Evolutionary conservation across 129 eudicot species (phyloP).

Genomic region (Calendula officinalis): DNA sequence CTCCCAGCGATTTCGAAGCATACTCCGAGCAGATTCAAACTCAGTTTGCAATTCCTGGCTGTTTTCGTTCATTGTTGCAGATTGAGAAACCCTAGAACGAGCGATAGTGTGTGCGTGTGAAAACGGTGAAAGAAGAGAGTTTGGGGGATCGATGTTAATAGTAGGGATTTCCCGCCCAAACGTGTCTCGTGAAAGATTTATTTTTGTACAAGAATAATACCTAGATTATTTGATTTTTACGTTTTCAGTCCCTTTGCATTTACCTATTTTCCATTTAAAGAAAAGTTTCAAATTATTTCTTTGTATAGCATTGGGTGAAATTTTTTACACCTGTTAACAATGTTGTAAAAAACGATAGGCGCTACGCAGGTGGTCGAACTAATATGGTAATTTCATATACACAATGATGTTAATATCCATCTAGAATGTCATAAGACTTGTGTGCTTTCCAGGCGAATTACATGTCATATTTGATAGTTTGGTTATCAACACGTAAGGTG

Average conservation of each 20-base stretch:
- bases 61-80: slow-evolving; percentile 28
- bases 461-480: too few species aligned
- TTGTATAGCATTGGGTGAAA: background rate
- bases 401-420: too few species aligned
- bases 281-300: slow-evolving; percentile 5
- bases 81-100: slow-evolving; percentile 26
- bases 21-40: slow-evolving; percentile 30
- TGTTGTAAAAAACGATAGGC: too few species aligned
- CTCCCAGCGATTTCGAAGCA: slow-evolving; percentile 88
- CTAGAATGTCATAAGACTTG: too few species aligned
- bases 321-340: background rate
- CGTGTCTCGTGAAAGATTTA: background rate
- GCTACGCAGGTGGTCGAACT: too few species aligned
- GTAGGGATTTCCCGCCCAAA: slow-evolving; percentile 41
- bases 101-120: slow-evolving; percentile 18
- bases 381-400: too few species aligned
- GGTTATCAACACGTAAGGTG: too few species aligned
- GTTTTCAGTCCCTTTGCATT: slow-evolving; percentile 6
- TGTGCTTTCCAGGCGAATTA: too few species aligned
- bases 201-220: background rate
- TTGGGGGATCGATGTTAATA: slow-evolving; percentile 26
- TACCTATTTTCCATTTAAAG: background rate
- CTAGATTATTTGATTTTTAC: background rate
- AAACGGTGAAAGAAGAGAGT: background rate
- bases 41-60: slow-evolving; percentile 19